phyloP scores from a whole-genome alignment of 116 monocot species.

The Phalaenopsis hybrid region DNA sequence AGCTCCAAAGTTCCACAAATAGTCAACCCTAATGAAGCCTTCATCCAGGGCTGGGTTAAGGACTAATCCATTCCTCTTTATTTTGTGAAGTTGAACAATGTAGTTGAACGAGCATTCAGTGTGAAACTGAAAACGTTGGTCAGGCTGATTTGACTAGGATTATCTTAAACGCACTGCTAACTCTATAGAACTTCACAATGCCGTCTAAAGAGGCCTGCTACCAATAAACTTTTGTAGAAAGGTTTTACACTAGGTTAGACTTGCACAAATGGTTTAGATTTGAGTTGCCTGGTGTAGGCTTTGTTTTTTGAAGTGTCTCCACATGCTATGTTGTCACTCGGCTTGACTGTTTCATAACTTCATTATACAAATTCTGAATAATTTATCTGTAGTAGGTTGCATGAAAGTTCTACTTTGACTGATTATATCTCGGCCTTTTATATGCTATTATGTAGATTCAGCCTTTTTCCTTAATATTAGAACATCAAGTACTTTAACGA shows the following conservation, averaged over 20 bases:
- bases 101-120: neutral
- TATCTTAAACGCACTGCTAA: neutral
- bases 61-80: neutral
- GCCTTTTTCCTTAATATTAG: neutral
- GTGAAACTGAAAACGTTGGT: neutral
- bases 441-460: neutral
- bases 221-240: neutral
- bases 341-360: neutral
- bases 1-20: neutral
- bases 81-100: neutral
- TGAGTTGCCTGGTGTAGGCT: neutral
- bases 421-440: neutral
- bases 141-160: neutral
- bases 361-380: neutral
- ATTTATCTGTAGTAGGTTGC: neutral
- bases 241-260: neutral
- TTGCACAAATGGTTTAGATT: neutral
- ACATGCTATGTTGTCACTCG: neutral
- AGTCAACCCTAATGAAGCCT: neutral
- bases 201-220: too few species aligned
- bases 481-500: neutral
- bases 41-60: neutral
- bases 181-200: too few species aligned
- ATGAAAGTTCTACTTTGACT: neutral
- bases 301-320: neutral